These are phyloP conservation scores for Cocos nucifera DNA, from an alignment of 176 grass and related monocot species.

Conservation along the genomic window DNA sequence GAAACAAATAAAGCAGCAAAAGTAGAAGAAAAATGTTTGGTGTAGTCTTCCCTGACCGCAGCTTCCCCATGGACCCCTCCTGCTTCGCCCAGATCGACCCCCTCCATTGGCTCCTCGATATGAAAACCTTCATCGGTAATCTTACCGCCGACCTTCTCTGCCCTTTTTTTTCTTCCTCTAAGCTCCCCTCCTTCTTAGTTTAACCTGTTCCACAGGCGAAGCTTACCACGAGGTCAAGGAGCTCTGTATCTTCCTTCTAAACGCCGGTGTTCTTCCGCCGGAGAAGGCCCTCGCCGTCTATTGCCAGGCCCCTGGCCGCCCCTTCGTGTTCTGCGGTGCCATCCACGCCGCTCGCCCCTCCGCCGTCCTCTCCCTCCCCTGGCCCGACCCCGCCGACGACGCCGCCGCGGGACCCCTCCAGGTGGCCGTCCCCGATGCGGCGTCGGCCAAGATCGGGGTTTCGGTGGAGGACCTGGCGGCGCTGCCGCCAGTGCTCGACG, in stretches of 20 bases:
- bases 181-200: too few species aligned
- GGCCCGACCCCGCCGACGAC: slow-evolving; percentile 47
- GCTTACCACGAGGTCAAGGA: slow-evolving; percentile 32
- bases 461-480: slow-evolving; percentile 70
- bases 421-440: slow-evolving; percentile 4
- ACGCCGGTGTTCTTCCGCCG: slow-evolving; percentile 48
- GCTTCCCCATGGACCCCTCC: slow-evolving; percentile 65
- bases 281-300: slow-evolving; percentile 71
- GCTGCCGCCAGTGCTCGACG: slow-evolving; percentile 44
- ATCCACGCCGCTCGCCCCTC: slow-evolving; percentile 57
- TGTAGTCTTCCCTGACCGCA: slow-evolving; percentile 78
- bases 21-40: slow-evolving; percentile 45
- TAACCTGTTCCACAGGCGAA: not conserved
- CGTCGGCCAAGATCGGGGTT: slow-evolving; percentile 64
- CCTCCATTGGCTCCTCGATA: slow-evolving; percentile 71
- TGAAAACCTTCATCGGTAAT: slow-evolving; percentile 32
- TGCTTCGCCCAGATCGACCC: slow-evolving; percentile 67
- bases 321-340: slow-evolving; percentile 71
- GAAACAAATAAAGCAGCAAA: too few species aligned
- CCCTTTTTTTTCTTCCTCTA: too few species aligned
- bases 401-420: slow-evolving; percentile 6
- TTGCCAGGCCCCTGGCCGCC: slow-evolving; percentile 51
- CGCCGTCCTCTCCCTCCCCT: slow-evolving; percentile 56
- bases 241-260: slow-evolving; percentile 62
- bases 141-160: too few species aligned